Base-by-base conservation (phyloP, 2,329 filamentous ascomycete species). In the Alternaria arborescens region DNA sequence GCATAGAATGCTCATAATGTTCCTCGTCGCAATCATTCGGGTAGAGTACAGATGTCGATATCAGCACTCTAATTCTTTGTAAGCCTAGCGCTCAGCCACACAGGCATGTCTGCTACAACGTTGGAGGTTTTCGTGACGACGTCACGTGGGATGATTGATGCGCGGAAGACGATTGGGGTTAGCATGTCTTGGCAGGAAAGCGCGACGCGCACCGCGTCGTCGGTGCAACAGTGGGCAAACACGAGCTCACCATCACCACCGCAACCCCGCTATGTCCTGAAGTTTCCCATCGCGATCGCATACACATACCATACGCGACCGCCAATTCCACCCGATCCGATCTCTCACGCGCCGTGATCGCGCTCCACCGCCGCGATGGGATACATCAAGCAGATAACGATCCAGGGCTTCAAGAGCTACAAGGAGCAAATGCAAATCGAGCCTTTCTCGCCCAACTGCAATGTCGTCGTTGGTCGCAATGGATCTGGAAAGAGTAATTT, bases 371-470 rank as follows among this genome's bases (percentile, higher is more conserved):
- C 63, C 64, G 61, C 57, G 20, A 78, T 78, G 76, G 75, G 75
- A 34, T 95, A 96, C 84, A 97, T 99, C 87, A 99, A 99, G 82
- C 95, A 99, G 84, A 97, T 98, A 80, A 98, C 97, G 80, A 98
- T 99, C 78, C 95, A 99, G 81, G 95, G 95, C 88, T 99, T 99
- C 84, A 99, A 99, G 83, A 97, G 94, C 86, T 99, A 99, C 88
- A 99, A 99, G 86, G 94, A 99, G 77, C 96, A 99, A 80, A 98
- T 93, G 53, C 92, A 97, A 78, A 97, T 98, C 78, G 95, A 99
- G 78, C 94, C 94, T 62, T 99, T 99, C 81, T 98, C 94, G 44
- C 90, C 94, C 54, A 96, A 96, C 74, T 95, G 94, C 74, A 99
- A 99, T 83, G 94, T 99, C 70, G 97, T 99, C 73, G 95, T 99